Evolutionary conservation across 2,329 filamentous ascomycete species (phyloP).

Genomic region (Fusarium tjaetaba): DNA sequence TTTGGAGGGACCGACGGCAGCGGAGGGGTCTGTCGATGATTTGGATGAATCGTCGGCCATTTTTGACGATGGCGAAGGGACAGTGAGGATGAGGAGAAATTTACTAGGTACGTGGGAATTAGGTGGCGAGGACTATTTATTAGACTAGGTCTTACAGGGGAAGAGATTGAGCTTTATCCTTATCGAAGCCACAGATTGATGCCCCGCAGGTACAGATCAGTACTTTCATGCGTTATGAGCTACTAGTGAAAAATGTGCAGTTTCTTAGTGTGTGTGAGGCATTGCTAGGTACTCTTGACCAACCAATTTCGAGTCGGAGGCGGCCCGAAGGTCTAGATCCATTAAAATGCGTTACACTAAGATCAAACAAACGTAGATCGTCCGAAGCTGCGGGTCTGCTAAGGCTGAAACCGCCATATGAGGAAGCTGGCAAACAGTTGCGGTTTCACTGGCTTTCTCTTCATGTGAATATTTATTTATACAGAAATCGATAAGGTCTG

Average conservation of each 20-base stretch:
- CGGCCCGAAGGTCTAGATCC: not conserved
- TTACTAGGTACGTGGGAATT: accelerated
- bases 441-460: accelerated
- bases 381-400: not conserved
- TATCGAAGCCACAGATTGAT: not conserved
- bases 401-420: not conserved
- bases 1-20: not conserved
- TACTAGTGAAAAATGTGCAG: accelerated
- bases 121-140: not conserved
- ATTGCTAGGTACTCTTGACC: accelerated
- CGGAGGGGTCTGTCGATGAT: slow-evolving; percentile 4
- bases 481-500: no score
- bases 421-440: not conserved
- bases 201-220: not conserved
- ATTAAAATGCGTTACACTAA: not conserved
- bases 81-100: not conserved
- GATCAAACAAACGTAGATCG: not conserved
- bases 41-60: slow-evolving; percentile 8
- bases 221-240: not conserved
- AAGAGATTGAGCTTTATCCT: not conserved
- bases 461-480: accelerated
- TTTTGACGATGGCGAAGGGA: not conserved
- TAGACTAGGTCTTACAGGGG: not conserved
- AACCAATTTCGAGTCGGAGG: not conserved
- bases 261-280: accelerated